These are phyloP conservation scores for Maudiozyma saulgeensis DNA, from an alignment of 805 yeast species.

Conservation along the genomic window DNA sequence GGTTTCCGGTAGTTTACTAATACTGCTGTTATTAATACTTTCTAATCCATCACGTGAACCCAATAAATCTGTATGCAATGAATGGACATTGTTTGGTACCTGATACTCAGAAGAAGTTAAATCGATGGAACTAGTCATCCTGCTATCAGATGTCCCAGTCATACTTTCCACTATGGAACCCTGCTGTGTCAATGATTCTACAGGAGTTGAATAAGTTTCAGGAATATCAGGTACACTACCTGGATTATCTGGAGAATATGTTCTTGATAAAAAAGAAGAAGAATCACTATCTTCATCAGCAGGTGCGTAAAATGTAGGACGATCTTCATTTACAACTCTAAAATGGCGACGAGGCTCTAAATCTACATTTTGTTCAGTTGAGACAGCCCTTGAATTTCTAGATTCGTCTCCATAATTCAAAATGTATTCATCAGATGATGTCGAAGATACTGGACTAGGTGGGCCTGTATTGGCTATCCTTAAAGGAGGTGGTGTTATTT, in stretches of 20 bases:
- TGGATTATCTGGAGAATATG: neutral
- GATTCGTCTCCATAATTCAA: neutral
- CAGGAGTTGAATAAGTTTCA: neutral
- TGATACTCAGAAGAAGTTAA: neutral
- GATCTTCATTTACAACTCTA: slow-evolving; percentile 26
- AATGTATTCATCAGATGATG: neutral
- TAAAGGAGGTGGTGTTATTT: neutral
- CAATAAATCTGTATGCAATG: neutral
- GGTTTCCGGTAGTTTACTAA: neutral
- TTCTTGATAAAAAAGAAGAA: neutral
- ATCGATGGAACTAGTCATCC: neutral
- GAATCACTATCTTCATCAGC: slow-evolving; percentile 9
- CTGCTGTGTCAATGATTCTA: neutral
- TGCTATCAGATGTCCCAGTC: neutral
- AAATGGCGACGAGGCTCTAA: slow-evolving; percentile 13
- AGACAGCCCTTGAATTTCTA: neutral
- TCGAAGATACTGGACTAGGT: neutral
- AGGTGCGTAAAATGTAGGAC: slow-evolving; percentile 20
- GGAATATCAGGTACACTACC: neutral
- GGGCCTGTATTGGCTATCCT: neutral
- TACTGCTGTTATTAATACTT: neutral
- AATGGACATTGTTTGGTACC: neutral
- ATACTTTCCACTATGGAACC: neutral
- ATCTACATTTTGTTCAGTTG: neutral
- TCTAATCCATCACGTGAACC: neutral